Evolutionary conservation across 306 rosid species (phyloP), one percentile per base, ranked within the genome.

Genomic region (Acacia crassicarpa): DNA sequence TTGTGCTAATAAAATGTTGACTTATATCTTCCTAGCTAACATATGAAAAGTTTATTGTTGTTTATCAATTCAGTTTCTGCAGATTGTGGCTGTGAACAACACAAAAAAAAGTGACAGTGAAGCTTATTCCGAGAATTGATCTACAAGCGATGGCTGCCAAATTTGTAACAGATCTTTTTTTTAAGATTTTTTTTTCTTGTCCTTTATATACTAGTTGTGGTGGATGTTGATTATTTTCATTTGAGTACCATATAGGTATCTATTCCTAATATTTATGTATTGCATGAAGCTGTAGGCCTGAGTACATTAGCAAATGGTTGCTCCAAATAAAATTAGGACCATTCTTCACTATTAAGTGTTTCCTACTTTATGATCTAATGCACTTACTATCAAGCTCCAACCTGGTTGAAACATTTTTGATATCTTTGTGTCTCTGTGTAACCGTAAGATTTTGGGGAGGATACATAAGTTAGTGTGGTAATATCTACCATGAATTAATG

Each of bases 41-140:
- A 35, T 16, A 58, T 65, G 75, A 41, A 75, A 62, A 75, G 40
- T 77, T 84, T 10, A 75, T 75, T 78, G 84, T 38, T 33, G 27
- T 45, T 27, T 80, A 20, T 77, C 66, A 30, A 27, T 87, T 81
- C 67, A 78, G 19, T 68, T 30, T 83, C 83, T 91, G 83, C 81
- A 96, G 98, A 85, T 96, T 81, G 89, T 85, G 78, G 88, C 89
- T 82, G 90, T 96, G 80, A 94, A 92, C 53, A 82, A 89, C 67
- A 62, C 82, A 85, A 27, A 95, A 86, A 86, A 90, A 86, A 84
- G 94, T 89, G 27, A 92, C 98, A 2, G 89, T 96, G 82, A 93
- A 91, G 89, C 94, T 96, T 81, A 82, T 96, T 79, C 99, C 99
- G 17, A 91, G 99, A 87, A 85, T 96, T 72, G 97, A 95, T 90